Percentiles rank a stretch among this genome's conserved stretches.
Evolutionary conservation across 2,329 filamentous ascomycete genomes (phyloP).

Genomic region (Lecanicillium sp.): DNA sequence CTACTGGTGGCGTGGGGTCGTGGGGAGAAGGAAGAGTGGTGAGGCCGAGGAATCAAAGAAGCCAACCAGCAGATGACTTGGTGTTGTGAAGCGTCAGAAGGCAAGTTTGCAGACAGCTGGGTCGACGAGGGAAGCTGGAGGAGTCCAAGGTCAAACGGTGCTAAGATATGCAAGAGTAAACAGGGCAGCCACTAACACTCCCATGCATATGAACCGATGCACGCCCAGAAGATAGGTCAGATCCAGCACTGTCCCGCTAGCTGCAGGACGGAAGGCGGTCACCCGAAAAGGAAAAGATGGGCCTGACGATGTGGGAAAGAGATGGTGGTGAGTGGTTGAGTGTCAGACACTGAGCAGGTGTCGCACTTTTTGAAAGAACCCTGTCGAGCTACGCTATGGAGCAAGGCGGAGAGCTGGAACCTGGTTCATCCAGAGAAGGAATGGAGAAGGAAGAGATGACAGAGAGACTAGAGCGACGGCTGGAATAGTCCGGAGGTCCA

Average conservation of each 20-base stretch:
- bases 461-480: neutral
- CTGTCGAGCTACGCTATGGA: slow-evolving; percentile 7
- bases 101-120: too few relatives aligned
- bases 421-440: neutral
- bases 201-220: neutral
- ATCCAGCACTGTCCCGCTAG: neutral
- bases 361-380: slow-evolving; percentile 6
- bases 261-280: slow-evolving; percentile 3
- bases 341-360: neutral
- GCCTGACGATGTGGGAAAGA: neutral
- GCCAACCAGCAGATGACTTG: too few relatives aligned
- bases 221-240: neutral
- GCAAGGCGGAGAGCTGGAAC: neutral
- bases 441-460: neutral
- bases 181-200: neutral
- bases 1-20: too few relatives aligned
- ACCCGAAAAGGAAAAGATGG: slow-evolving; percentile 9
- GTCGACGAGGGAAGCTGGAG: too few relatives aligned
- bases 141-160: neutral
- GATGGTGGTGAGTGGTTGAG: neutral
- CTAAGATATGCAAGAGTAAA: neutral
- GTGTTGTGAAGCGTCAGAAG: too few relatives aligned
- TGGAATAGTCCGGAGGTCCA: neutral
- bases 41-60: too few relatives aligned
- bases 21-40: too few relatives aligned